phyloP scores from a whole-genome alignment of 768 basidiomycete species.

The Leccinum variicolor region DNA sequence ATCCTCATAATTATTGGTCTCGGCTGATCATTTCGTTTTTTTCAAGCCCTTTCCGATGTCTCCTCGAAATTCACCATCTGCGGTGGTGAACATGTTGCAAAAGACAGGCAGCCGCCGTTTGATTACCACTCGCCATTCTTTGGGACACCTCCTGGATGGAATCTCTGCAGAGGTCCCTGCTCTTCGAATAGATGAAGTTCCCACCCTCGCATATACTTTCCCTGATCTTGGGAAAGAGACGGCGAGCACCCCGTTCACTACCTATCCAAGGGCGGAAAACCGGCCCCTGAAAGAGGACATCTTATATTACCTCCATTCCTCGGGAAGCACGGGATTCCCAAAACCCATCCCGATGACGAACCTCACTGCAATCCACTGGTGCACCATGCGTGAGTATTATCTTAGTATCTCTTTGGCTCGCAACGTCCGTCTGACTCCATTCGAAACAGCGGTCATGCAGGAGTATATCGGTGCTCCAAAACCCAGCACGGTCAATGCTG shows the following conservation, averaged over 20 bases:
- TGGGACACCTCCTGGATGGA: slow-evolving; percentile 29
- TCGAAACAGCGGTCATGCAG: not conserved
- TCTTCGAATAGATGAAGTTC: slow-evolving; percentile 14
- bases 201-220: slow-evolving; percentile 8
- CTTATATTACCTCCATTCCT: slow-evolving; percentile 44
- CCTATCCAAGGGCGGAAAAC: slow-evolving; percentile 7
- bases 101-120: slow-evolving; percentile 38
- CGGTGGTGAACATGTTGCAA: slow-evolving; percentile 34
- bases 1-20: not conserved
- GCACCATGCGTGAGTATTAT: slow-evolving; percentile 30
- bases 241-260: not conserved
- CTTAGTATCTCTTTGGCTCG: not conserved
- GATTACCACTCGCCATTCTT: slow-evolving; percentile 32
- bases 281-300: slow-evolving; percentile 14
- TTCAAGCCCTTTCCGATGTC: slow-evolving; percentile 32
- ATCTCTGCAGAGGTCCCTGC: slow-evolving; percentile 23
- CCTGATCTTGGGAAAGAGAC: slow-evolving; percentile 7
- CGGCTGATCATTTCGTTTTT: not conserved
- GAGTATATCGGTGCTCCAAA: not conserved
- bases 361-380: slow-evolving; percentile 31
- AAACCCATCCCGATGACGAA: slow-evolving; percentile 39
- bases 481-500: not conserved
- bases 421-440: not conserved
- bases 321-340: slow-evolving; percentile 48
- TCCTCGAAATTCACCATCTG: slow-evolving; percentile 37